Conservation (phyloP, 2,329 filamentous ascomycete species). For the Emydomyces testavorans region DNA sequence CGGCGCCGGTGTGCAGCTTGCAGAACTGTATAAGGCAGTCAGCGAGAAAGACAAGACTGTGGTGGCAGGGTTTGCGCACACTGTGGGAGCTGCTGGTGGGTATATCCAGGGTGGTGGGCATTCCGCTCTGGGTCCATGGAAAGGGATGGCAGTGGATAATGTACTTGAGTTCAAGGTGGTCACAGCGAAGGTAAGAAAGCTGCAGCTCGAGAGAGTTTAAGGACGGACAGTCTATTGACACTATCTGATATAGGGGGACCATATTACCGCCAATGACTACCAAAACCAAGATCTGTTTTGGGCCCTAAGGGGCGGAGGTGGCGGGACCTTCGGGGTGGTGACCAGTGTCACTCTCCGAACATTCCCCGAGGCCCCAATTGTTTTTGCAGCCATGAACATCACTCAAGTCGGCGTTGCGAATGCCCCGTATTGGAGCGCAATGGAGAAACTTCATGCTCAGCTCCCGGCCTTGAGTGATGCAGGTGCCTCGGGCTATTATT, state of each 20-base stretch:
- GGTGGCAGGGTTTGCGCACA: slow-evolving; percentile 44
- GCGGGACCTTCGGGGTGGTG: slow-evolving; percentile 49
- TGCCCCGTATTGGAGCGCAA: slow-evolving; percentile 12
- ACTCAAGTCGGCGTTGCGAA: slow-evolving; percentile 11
- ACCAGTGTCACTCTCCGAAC: slow-evolving; percentile 45
- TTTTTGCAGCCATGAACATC: slow-evolving; percentile 12
- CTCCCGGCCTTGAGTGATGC: slow-evolving; percentile 13
- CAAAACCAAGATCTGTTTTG: slow-evolving; percentile 51
- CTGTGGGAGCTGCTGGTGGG: slow-evolving; percentile 42
- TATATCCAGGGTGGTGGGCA: slow-evolving; percentile 44
- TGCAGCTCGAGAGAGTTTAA: slow-evolving; percentile 22
- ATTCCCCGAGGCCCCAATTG: slow-evolving; percentile 9
- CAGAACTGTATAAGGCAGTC: slow-evolving; percentile 44
- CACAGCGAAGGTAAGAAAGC: slow-evolving; percentile 31
- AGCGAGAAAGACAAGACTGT: slow-evolving; percentile 38
- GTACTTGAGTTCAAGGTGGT: slow-evolving; percentile 41
- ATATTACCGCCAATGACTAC: slow-evolving; percentile 39
- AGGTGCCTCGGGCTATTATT: slow-evolving; percentile 16
- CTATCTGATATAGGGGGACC: slow-evolving; percentile 30
- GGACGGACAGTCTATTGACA: neutral
- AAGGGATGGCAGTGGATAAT: slow-evolving; percentile 43
- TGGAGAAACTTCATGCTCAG: slow-evolving; percentile 14
- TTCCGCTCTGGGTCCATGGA: slow-evolving; percentile 41
- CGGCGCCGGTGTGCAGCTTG: slow-evolving; percentile 44
- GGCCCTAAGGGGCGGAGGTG: slow-evolving; percentile 51